Conservation (phyloP, 2,329 filamentous ascomycete species). For the Akanthomyces lecanii region DNA sequence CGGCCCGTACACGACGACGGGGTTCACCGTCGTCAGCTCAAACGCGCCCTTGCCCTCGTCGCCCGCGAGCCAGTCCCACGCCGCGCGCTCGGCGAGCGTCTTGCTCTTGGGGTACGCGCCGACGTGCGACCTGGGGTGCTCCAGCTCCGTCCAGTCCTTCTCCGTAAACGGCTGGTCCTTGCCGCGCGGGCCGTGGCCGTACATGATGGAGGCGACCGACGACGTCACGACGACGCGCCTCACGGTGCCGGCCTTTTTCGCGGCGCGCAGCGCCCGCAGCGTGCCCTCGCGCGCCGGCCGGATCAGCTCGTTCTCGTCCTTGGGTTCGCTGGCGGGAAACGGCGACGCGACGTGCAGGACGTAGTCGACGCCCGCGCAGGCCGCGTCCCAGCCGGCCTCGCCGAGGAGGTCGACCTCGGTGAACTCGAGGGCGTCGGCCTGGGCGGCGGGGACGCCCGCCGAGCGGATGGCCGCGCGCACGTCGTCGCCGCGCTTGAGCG, state of each 20-base stretch:
- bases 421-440: constrained; percentile 23
- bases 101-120: constrained; percentile 18
- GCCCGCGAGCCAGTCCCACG: constrained; percentile 20
- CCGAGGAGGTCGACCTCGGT: constrained; percentile 29
- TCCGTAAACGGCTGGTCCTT: constrained; percentile 1
- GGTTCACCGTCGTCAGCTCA: constrained; percentile 17
- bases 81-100: constrained; percentile 19
- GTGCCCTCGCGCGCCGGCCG: constrained; percentile 22
- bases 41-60: background rate
- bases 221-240: constrained; percentile 21
- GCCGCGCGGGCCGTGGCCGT: constrained; percentile 4
- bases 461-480: constrained; percentile 17
- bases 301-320: constrained; percentile 20
- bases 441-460: constrained; percentile 19
- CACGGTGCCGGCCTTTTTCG: constrained; percentile 19
- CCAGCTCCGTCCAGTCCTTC: constrained; percentile 6
- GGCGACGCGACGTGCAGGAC: constrained; percentile 34
- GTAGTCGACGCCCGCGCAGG: constrained; percentile 27
- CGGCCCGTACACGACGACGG: constrained; percentile 19
- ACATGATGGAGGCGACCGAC: constrained; percentile 11
- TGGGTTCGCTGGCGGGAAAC: constrained; percentile 23
- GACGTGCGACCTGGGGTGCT: background rate
- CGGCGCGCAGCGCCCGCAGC: constrained; percentile 19
- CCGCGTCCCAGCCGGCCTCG: constrained; percentile 26
- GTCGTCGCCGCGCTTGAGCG: constrained; percentile 18